phyloP scores from a whole-genome alignment of 2,329 filamentous ascomycete genomes.

The Elsinoe perseae region DNA sequence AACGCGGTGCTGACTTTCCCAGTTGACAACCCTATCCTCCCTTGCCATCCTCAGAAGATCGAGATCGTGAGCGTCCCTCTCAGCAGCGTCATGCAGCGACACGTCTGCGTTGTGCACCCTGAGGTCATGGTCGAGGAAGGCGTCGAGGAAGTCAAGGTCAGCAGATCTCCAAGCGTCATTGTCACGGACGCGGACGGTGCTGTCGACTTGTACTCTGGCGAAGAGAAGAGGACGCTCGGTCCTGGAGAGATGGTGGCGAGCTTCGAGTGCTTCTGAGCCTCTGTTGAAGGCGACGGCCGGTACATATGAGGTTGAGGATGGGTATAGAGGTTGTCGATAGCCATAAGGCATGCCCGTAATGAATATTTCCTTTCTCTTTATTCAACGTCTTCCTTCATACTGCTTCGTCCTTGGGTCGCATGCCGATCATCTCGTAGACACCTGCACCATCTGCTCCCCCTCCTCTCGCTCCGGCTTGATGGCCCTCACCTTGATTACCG shows the following conservation, averaged over 20 bases:
- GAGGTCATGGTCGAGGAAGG: neutral
- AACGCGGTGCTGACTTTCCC: neutral
- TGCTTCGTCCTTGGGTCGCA: conserved; percentile 29
- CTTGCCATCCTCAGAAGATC: neutral
- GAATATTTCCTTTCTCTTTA: conserved; percentile 6
- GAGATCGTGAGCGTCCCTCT: conserved; percentile 10
- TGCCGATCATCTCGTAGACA: conserved; percentile 42
- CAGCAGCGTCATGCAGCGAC: conserved; percentile 1
- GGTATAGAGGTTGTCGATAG: neutral
- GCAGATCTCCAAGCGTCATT: neutral
- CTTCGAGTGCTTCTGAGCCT: neutral
- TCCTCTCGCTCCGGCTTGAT: conserved; percentile 31
- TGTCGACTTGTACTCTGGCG: neutral
- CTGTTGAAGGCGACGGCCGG: neutral
- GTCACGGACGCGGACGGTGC: conserved; percentile 3
- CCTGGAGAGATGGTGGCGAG: neutral
- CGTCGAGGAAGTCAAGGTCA: neutral
- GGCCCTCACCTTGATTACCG: conserved; percentile 32
- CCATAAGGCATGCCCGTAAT: conserved; percentile 6
- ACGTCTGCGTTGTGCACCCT: conserved; percentile 7
- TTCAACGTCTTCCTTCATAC: neutral
- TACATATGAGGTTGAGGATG: neutral
- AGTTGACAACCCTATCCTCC: conserved; percentile 3
- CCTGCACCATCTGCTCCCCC: conserved; percentile 40
- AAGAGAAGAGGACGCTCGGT: neutral